These are phyloP conservation scores for Chenopodium suecicum DNA, from an alignment of 148 eudicot genomes.

Conservation along the genomic window DNA sequence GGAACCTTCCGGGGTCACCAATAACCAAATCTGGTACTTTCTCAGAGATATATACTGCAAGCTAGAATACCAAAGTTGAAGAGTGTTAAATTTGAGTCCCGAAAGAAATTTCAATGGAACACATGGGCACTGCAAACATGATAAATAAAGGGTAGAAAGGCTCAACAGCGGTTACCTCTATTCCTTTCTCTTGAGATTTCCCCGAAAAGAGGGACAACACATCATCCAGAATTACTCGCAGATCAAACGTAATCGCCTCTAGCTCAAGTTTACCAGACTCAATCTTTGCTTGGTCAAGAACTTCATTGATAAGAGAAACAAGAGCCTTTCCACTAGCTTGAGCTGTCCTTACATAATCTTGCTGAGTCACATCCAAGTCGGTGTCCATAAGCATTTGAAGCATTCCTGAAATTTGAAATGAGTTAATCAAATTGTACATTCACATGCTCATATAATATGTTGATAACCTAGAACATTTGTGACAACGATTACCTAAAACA, in stretches of 20 bases:
- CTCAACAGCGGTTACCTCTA: slow-evolving; percentile 58
- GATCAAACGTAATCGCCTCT: slow-evolving; percentile 77
- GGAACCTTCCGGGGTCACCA: slow-evolving; percentile 97
- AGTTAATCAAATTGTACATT: not conserved
- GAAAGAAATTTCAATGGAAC: not conserved
- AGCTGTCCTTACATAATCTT: slow-evolving; percentile 94
- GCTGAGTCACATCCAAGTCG: slow-evolving; percentile 83
- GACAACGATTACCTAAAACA: slow-evolving; percentile 62
- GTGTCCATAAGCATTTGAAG: slow-evolving; percentile 96
- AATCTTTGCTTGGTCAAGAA: slow-evolving; percentile 97
- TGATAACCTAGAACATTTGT: not conserved
- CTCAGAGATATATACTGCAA: slow-evolving; percentile 83
- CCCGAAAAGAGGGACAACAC: slow-evolving; percentile 90
- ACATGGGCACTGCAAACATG: not conserved
- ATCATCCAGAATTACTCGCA: slow-evolving; percentile 82
- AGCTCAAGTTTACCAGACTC: slow-evolving; percentile 94
- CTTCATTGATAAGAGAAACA: slow-evolving; percentile 92
- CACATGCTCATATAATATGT: not conserved
- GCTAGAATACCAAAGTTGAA: slow-evolving; percentile 38
- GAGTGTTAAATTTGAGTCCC: slow-evolving; percentile 9
- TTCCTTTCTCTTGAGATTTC: slow-evolving; percentile 91
- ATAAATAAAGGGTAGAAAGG: slow-evolving; percentile 7
- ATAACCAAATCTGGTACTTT: slow-evolving; percentile 71
- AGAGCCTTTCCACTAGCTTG: slow-evolving; percentile 95
- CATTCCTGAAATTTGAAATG: slow-evolving; percentile 59